phyloP scores from a whole-genome alignment of 768 basidiomycete species.

The Tephrocybe sp. region DNA sequence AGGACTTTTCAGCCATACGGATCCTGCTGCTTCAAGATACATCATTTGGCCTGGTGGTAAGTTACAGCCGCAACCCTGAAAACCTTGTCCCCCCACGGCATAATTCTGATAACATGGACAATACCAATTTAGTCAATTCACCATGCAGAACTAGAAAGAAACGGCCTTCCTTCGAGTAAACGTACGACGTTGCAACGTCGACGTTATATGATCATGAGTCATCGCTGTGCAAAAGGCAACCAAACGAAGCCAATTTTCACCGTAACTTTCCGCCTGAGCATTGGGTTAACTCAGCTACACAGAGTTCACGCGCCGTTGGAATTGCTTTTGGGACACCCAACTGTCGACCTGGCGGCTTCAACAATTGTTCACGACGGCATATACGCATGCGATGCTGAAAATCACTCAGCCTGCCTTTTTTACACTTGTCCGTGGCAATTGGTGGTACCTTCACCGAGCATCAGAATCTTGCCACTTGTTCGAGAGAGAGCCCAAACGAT shows the following conservation, averaged over 20 bases:
- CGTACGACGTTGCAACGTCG: too few species aligned
- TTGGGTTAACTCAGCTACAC: too few species aligned
- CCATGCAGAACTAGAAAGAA: too few species aligned
- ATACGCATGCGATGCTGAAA: not conserved
- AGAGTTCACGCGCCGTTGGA: not conserved
- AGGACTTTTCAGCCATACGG: not conserved
- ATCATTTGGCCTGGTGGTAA: not conserved
- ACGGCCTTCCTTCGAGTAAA: too few species aligned
- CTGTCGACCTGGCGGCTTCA: not conserved
- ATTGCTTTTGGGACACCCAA: not conserved
- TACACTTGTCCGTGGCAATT: not conserved
- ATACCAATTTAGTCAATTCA: too few species aligned
- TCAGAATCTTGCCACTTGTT: not conserved
- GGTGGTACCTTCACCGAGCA: not conserved
- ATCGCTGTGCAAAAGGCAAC: too few species aligned
- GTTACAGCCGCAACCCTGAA: too few species aligned
- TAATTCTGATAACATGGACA: too few species aligned
- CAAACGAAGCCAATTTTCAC: not conserved
- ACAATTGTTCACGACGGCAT: not conserved
- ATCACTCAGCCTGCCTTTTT: not conserved
- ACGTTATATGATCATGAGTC: too few species aligned
- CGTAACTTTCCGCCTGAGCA: not conserved
- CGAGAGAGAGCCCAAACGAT: not conserved
- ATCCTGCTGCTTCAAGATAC: not conserved
- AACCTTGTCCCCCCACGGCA: too few species aligned